A percentile compares a stretch with the other conserved stretches of the same genome.
These are phyloP conservation scores for Haplosporangium gracile DNA, from an alignment of 192 early-diverging fungal species.

Conservation along the genomic window DNA sequence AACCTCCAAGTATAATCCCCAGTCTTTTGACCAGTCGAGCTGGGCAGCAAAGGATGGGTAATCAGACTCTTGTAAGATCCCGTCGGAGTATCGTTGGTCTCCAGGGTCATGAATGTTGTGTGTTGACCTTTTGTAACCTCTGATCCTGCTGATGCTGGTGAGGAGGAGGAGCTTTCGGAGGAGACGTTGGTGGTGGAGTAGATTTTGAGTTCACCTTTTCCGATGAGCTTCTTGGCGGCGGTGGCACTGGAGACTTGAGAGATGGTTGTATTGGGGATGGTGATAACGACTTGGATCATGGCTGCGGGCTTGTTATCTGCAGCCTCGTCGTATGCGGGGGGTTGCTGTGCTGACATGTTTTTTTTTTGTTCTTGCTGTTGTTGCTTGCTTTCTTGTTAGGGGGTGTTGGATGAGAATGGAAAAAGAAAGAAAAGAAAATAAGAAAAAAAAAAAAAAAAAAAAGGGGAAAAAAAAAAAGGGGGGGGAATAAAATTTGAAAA, in stretches of 20 bases:
- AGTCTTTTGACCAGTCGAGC: conserved; percentile 40
- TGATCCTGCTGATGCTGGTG: not conserved
- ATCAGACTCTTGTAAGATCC: conserved; percentile 43
- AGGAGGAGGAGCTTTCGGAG: not conserved
- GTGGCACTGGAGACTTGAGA: conserved; percentile 13
- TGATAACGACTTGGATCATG: conserved; percentile 31
- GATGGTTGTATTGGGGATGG: conserved; percentile 36
- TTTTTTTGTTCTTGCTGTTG: not conserved
- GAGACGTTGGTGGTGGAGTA: conserved; percentile 22
- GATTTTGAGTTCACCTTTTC: conserved; percentile 37
- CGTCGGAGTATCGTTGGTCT: conserved; percentile 43
- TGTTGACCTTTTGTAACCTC: not conserved
- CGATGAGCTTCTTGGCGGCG: conserved; percentile 26
- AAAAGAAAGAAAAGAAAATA: not conserved
- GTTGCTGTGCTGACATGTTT: not conserved
- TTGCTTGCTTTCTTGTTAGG: not conserved
- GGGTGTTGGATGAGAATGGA: not conserved
- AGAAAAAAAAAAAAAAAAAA: not conserved
- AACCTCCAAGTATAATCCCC: conserved; percentile 36
- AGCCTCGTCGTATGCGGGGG: not conserved
- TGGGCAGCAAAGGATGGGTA: conserved; percentile 54
- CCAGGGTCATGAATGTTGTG: conserved; percentile 43
- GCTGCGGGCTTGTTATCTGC: not conserved
- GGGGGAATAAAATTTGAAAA: too few relatives aligned
- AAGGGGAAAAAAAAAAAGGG: not conserved